A percentile compares a stretch with the other conserved stretches of the same genome.
phyloP scores from a whole-genome alignment of 176 grass and related monocot species.

The Carex kokanica region DNA sequence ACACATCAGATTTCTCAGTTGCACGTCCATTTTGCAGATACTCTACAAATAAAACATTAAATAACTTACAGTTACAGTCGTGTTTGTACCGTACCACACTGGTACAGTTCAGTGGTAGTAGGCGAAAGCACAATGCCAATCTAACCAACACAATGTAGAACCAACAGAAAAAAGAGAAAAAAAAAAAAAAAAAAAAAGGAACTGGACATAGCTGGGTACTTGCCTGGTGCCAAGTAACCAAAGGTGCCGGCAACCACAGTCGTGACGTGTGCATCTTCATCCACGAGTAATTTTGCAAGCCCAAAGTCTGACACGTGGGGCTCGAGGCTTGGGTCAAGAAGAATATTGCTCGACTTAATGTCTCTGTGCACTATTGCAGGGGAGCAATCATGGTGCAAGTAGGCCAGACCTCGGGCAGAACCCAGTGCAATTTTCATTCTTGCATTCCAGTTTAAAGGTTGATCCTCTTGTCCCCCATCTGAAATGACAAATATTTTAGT shows the following conservation, averaged over 20 bases:
- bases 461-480: slow-evolving; percentile 74
- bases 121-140: neutral
- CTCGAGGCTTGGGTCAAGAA: slow-evolving; percentile 80
- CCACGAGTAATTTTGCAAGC: slow-evolving; percentile 74
- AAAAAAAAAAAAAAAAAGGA: neutral
- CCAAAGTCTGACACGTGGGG: slow-evolving; percentile 89
- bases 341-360: slow-evolving; percentile 95
- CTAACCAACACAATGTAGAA: neutral
- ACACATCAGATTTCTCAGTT: slow-evolving; percentile 87
- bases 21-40: slow-evolving; percentile 84
- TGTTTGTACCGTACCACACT: neutral
- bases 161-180: neutral
- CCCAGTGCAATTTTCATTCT: slow-evolving; percentile 93
- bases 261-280: slow-evolving; percentile 62
- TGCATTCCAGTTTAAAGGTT: slow-evolving; percentile 89
- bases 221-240: slow-evolving; percentile 92
- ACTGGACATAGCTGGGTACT: neutral
- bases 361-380: slow-evolving; percentile 85
- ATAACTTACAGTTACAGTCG: neutral
- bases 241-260: slow-evolving; percentile 89
- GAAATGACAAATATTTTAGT: neutral
- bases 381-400: slow-evolving; percentile 90
- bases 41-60: slow-evolving; percentile 36
- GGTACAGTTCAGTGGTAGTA: neutral
- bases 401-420: slow-evolving; percentile 69